Evolutionary conservation across 2,329 filamentous ascomycete genomes (phyloP).

Genomic region (Whalleya microplaca): DNA sequence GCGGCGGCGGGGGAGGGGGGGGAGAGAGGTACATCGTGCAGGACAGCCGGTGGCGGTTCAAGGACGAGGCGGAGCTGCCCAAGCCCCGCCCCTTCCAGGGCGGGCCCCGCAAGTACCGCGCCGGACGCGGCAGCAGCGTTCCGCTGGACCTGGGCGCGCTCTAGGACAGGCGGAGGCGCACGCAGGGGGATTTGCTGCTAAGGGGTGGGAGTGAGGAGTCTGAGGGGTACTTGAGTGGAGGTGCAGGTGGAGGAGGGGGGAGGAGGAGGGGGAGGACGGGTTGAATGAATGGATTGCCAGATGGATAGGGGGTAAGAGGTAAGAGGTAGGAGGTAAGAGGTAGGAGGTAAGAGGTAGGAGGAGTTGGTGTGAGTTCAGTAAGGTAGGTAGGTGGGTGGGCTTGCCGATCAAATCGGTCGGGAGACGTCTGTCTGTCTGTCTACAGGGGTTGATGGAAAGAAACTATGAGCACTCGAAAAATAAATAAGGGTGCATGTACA

Average conservation of each 20-base stretch:
- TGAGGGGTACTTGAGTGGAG: no score
- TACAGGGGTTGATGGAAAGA: no score
- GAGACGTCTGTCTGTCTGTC: no score
- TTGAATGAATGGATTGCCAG: not conserved
- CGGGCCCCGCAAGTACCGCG: constrained; percentile 79
- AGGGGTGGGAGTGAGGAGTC: not conserved
- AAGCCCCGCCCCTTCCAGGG: constrained; percentile 81
- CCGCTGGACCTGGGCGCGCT: constrained; percentile 78
- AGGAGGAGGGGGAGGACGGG: not conserved
- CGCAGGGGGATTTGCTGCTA: not conserved
- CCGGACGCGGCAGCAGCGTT: constrained; percentile 91
- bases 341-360: no score
- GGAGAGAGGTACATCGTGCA: constrained; percentile 62
- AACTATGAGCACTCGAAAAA: no score
- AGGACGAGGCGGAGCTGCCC: constrained; percentile 78
- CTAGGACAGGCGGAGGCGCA: constrained; percentile 28
- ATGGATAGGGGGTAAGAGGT: no score
- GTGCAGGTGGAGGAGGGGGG: not conserved
- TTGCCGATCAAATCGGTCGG: not conserved
- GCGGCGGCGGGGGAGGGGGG: constrained; percentile 25
- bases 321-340: no score
- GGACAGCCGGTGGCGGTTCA: constrained; percentile 85
- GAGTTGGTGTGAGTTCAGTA: no score
- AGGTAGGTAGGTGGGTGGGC: no score
- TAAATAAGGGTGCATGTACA: not conserved